A percentile compares a stretch with the other conserved stretches of the same genome.
Conservation (phyloP, 192 early-diverging fungal genomes). For the Entrophospora sp. region DNA sequence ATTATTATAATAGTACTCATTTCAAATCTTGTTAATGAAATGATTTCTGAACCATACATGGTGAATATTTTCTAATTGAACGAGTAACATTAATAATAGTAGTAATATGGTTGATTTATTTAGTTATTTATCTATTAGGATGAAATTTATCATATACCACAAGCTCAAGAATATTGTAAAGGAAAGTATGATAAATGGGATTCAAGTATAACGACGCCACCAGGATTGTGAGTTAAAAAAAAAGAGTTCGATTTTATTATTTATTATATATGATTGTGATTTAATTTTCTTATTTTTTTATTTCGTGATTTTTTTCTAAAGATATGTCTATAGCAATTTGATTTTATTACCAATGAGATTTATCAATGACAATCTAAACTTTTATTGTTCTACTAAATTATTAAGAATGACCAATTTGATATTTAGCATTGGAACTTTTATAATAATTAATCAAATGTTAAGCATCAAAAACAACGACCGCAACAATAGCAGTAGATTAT, state of each 20-base stretch:
- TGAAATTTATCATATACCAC: conserved; percentile 89
- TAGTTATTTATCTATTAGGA: conserved; percentile 48
- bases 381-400: conserved; percentile 30
- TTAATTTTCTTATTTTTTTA: not conserved
- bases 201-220: conserved; percentile 95
- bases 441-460: conserved; percentile 34
- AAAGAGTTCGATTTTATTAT: not conserved
- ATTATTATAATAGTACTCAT: not conserved
- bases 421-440: conserved; percentile 49
- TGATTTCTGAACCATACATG: conserved; percentile 16
- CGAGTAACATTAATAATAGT: too few relatives aligned
- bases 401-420: conserved; percentile 62
- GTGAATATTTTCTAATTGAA: not conserved
- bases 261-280: not conserved
- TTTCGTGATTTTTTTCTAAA: not conserved
- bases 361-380: not conserved
- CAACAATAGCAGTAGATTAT: conserved; percentile 1
- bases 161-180: conserved; percentile 78
- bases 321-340: conserved; percentile 13
- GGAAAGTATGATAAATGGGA: conserved; percentile 70
- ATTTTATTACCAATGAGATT: not conserved
- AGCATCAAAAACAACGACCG: conserved; percentile 32
- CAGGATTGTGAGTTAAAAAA: conserved; percentile 69
- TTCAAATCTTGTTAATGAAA: not conserved
- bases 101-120: not conserved